Percentiles rank a stretch among this genome's conserved stretches.
Conservation (phyloP, 176 grass and related monocot genomes). For the Oryza rufipogon region DNA sequence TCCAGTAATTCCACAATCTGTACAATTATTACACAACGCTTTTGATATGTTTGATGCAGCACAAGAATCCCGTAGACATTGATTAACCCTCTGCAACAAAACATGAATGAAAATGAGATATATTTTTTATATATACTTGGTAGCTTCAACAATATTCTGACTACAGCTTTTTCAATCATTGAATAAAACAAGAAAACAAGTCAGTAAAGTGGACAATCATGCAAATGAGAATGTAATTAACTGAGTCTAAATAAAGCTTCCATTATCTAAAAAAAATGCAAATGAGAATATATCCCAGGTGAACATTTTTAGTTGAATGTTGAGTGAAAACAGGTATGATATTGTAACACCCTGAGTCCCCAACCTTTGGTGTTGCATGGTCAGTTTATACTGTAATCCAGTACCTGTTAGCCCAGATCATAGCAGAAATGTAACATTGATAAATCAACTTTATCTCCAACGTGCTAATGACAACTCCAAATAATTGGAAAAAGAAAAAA, state of each 20-base stretch:
- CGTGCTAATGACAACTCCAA: neutral
- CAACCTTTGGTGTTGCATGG: neutral
- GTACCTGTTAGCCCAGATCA: neutral
- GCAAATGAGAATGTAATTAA: slow-evolving; percentile 1
- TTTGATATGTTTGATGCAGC: slow-evolving; percentile 18
- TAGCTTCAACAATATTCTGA: neutral
- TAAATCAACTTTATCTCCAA: neutral
- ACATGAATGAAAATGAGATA: slow-evolving; percentile 20
- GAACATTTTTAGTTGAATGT: neutral
- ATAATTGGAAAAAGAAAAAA: neutral
- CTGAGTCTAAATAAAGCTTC: too few relatives aligned
- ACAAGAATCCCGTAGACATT: slow-evolving; percentile 72
- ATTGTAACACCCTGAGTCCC: neutral
- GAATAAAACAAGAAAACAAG: neutral
- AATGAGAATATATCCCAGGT: slow-evolving; percentile 10
- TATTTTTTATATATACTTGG: neutral
- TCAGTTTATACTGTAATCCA: neutral
- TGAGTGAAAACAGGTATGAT: neutral
- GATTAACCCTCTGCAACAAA: slow-evolving; percentile 79
- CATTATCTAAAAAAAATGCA: neutral
- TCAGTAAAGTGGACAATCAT: neutral
- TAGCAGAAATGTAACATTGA: neutral
- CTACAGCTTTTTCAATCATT: neutral
- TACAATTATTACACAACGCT: slow-evolving; percentile 38
- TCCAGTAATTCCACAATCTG: slow-evolving; percentile 64